A percentile compares a stretch with the other conserved stretches of the same genome.
phyloP scores from a whole-genome alignment of 805 yeast species.

The Pichia californica region DNA sequence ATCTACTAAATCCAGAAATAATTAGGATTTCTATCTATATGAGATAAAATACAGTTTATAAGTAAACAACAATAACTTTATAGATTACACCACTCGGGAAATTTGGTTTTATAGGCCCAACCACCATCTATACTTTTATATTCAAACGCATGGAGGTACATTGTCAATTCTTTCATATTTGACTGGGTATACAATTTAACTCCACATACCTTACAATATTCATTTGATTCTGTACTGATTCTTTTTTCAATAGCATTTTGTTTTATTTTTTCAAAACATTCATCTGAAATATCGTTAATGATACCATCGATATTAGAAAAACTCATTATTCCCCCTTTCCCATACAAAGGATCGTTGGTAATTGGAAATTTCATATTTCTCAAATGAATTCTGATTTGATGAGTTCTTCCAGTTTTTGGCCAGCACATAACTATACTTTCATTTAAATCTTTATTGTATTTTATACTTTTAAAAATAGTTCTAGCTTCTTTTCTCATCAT shows the following conservation, averaged over 20 bases:
- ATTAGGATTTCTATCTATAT: too few species aligned
- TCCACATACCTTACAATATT: conserved; percentile 32
- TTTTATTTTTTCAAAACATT: conserved; percentile 3
- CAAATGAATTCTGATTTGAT: conserved; percentile 52
- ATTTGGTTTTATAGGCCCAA: conserved; percentile 35
- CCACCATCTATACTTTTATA: conserved; percentile 27
- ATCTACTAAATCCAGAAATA: too few species aligned
- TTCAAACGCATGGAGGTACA: conserved; percentile 44
- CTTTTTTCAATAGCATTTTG: conserved; percentile 7
- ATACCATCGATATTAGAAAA: not conserved
- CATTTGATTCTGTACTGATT: conserved; percentile 4
- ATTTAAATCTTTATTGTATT: conserved; percentile 24
- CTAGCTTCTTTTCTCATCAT: conserved; percentile 17
- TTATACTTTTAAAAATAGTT: conserved; percentile 21
- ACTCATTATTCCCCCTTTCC: conserved; percentile 9
- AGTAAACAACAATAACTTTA: not conserved
- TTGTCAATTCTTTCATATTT: conserved; percentile 26
- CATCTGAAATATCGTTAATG: not conserved
- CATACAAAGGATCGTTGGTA: conserved; percentile 31
- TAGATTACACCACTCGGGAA: conserved; percentile 45
- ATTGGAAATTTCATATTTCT: conserved; percentile 38
- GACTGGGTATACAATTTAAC: conserved; percentile 28
- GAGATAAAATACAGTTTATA: too few species aligned
- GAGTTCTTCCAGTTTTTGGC: conserved; percentile 50
- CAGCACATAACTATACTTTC: conserved; percentile 42